Percentiles rank a stretch among this genome's conserved stretches.
These are phyloP conservation scores for Hanseniaspora taiwanica DNA, from an alignment of 805 yeast genomes.

Conservation along the genomic window DNA sequence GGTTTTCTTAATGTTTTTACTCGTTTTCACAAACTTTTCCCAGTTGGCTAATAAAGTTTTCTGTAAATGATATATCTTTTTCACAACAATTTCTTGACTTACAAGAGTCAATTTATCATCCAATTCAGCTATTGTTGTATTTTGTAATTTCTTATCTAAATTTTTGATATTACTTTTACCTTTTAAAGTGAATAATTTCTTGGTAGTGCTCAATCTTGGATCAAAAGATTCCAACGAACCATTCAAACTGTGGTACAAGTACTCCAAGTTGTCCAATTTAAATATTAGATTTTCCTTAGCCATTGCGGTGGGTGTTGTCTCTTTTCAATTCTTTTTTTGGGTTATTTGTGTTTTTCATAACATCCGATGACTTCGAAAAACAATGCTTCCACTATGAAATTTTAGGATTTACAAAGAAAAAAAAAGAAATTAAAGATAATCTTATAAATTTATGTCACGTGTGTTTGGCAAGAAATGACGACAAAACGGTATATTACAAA, in stretches of 20 bases:
- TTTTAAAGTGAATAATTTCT: constrained; percentile 17
- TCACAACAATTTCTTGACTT: constrained; percentile 14
- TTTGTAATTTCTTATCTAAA: constrained; percentile 11
- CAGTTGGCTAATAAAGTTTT: not conserved
- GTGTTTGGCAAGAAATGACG: too few relatives aligned
- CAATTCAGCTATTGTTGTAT: not conserved
- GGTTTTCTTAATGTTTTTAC: too few relatives aligned
- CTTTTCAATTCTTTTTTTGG: too few relatives aligned
- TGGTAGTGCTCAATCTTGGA: constrained; percentile 21
- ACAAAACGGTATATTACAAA: too few relatives aligned
- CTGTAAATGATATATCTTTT: constrained; percentile 11
- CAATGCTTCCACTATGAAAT: too few relatives aligned
- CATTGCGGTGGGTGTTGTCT: constrained; percentile 9
- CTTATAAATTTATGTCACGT: too few relatives aligned
- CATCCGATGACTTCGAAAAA: too few relatives aligned
- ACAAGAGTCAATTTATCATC: constrained; percentile 8
- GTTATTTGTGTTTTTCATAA: too few relatives aligned
- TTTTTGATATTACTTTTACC: constrained; percentile 4
- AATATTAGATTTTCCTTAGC: constrained; percentile 22
- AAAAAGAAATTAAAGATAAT: too few relatives aligned
- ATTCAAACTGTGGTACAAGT: constrained; percentile 20
- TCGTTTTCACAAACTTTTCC: not conserved
- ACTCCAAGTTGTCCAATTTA: constrained; percentile 23
- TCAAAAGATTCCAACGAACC: constrained; percentile 16
- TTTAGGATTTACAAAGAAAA: too few relatives aligned